Base-by-base conservation (phyloP, 345 rosid genomes). In the Acer negundo region DNA sequence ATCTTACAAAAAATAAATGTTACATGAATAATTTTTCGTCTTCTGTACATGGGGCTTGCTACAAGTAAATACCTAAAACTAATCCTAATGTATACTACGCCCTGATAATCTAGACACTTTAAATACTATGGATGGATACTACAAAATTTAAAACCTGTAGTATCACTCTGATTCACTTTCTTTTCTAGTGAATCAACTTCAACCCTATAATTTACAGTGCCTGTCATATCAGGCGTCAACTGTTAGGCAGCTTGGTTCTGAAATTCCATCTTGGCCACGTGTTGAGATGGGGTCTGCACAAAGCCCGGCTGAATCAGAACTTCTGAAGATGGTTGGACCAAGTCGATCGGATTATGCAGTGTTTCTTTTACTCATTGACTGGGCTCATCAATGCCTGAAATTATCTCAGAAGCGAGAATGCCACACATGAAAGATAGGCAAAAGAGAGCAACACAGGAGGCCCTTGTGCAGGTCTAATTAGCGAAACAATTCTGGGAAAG, bases 401-500 rank as follows among this genome's bases (percentile, higher is more conserved):
- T 51, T 38, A 40, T 35, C 47, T 20, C 28, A 7, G 78, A 51
- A n/a, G 78, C 23, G 2, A 49, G 31, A 51, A 6, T 35, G 38
- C 53, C 10, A 20, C 49, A 2, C 22, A 53, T 9, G 51, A 20
- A 53, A 35, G 44, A 51, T 16, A 51, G 22, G 64, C 62, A 19
- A 46, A 38, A 51, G 78, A 75, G 24, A 7, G 72, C 42, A n/a
- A 35, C 38, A 15, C 64, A n/a, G 23, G 23, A 35, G 56, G 40
- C 20, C 56, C 28, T 53, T 23, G 47, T 64, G 28, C 63, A 10
- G n/a, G 28, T 38, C 38, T 62, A 44, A 71, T 89, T 85, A 91
- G 19, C 85, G 84, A 73, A 96, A 96, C 6, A 94, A 51, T 49
- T 90, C 92, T 1, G 80, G 94, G 84, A 91, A 96, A 63, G 99